phyloP scores from a whole-genome alignment of 495 filamentous ascomycete genomes.

The Ascodesmis nigricans region DNA sequence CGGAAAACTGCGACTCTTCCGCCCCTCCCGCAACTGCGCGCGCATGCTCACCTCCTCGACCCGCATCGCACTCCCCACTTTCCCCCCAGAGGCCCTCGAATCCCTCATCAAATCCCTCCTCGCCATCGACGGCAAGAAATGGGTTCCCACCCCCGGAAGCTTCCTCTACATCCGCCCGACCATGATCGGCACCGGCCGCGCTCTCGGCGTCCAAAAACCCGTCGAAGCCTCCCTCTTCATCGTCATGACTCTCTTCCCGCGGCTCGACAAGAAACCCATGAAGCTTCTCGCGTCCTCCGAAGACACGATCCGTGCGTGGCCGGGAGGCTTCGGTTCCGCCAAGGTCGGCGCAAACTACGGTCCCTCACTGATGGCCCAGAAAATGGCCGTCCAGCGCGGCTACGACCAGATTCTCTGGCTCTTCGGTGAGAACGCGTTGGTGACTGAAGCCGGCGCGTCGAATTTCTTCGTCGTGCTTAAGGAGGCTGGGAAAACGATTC shows the following conservation, averaged over 20 bases:
- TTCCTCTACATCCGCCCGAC: constrained; percentile 72
- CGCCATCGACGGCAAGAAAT: constrained; percentile 48
- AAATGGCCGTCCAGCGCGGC: constrained; percentile 44
- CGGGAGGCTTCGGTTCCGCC: constrained; percentile 72
- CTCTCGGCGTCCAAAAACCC: constrained; percentile 62
- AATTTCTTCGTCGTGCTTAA: constrained; percentile 83
- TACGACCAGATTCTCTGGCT: constrained; percentile 88
- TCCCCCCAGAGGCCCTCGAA: constrained; percentile 47
- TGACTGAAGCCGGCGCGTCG: constrained; percentile 77
- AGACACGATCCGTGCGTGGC: constrained; percentile 73
- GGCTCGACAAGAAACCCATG: constrained; percentile 34
- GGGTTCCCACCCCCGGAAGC: constrained; percentile 48
- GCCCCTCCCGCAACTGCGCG: constrained; percentile 51
- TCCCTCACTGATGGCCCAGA: constrained; percentile 51
- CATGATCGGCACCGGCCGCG: constrained; percentile 56
- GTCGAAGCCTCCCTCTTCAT: constrained; percentile 69
- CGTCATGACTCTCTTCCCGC: constrained; percentile 52
- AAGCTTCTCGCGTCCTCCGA: constrained; percentile 55
- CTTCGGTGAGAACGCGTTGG: constrained; percentile 46
- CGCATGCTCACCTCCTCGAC: constrained; percentile 51
- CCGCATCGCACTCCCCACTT: constrained; percentile 57
- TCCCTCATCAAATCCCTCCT: constrained; percentile 51
- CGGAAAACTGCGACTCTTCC: constrained; percentile 65
- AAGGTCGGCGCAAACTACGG: constrained; percentile 91
- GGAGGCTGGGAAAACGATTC: constrained; percentile 40